phyloP scores from a whole-genome alignment of 345 rosid species.

The Ailanthus altissimus region DNA sequence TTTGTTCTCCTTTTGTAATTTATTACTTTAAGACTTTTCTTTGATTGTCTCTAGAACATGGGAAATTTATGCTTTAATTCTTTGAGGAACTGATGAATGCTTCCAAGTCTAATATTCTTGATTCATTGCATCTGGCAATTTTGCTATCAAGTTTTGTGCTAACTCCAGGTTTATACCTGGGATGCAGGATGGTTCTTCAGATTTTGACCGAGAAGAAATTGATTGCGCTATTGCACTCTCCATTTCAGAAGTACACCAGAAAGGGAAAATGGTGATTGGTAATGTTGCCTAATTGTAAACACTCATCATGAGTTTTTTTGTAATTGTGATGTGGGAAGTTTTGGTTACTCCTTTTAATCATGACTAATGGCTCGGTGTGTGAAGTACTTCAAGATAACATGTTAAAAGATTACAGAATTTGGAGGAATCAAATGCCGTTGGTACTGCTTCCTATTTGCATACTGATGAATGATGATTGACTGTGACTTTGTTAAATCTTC shows the following conservation, averaged over 20 bases:
- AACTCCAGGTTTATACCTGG: slow-evolving; percentile 21
- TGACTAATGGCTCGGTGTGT: background rate
- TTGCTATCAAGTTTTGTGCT: slow-evolving; percentile 6
- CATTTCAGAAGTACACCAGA: slow-evolving; percentile 66
- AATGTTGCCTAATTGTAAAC: slow-evolving; percentile 27
- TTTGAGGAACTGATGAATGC: slow-evolving; percentile 14
- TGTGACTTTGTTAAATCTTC: background rate
- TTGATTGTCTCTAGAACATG: background rate
- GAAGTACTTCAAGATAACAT: slow-evolving; percentile 1
- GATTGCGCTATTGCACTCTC: slow-evolving; percentile 85
- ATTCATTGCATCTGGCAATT: slow-evolving; percentile 1
- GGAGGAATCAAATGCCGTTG: background rate
- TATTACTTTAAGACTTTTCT: background rate
- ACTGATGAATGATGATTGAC: slow-evolving; percentile 1
- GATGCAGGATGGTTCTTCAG: slow-evolving; percentile 74
- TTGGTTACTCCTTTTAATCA: background rate
- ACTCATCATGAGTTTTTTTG: slow-evolving; percentile 7
- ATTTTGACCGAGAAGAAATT: slow-evolving; percentile 76
- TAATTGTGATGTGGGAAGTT: background rate
- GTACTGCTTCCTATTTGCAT: background rate
- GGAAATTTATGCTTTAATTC: background rate
- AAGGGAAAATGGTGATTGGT: slow-evolving; percentile 86
- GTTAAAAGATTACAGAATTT: slow-evolving; percentile 6
- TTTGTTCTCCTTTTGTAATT: slow-evolving; percentile 4
- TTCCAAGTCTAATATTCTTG: slow-evolving; percentile 6